phyloP scores from a whole-genome alignment of 2,329 filamentous ascomycete species.

The Cladosporium sp. region DNA sequence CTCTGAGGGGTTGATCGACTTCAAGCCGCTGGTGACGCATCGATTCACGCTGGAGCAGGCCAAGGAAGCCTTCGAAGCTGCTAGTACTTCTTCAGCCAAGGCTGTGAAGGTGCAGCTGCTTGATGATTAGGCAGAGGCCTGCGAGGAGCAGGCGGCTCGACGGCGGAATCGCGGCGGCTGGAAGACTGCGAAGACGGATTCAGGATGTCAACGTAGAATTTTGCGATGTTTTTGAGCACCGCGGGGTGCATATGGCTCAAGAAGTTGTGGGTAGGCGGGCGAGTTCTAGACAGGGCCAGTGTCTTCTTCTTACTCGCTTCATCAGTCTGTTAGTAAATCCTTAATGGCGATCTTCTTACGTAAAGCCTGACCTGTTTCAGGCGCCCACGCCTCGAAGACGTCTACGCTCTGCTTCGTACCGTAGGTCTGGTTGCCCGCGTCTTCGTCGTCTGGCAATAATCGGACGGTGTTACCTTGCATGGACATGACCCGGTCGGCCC shows the following conservation, averaged over 20 bases:
- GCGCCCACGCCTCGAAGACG: slow-evolving; percentile 29
- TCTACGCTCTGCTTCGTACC: slow-evolving; percentile 25
- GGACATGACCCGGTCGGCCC: slow-evolving; percentile 4
- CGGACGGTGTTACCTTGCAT: slow-evolving; percentile 28
- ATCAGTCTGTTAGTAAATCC: slow-evolving; percentile 22
- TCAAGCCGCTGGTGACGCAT: slow-evolving; percentile 38
- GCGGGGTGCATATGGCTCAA: background rate
- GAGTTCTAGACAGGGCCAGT: background rate
- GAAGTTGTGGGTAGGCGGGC: background rate
- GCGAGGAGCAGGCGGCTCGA: background rate
- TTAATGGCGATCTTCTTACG: slow-evolving; percentile 27
- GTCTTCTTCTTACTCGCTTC: slow-evolving; percentile 2
- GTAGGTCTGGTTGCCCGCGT: slow-evolving; percentile 19
- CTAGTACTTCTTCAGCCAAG: slow-evolving; percentile 32
- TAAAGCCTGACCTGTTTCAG: slow-evolving; percentile 25
- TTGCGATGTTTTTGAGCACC: slow-evolving; percentile 1
- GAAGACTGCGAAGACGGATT: background rate
- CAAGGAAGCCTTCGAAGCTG: slow-evolving; percentile 35
- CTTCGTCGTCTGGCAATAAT: slow-evolving; percentile 27
- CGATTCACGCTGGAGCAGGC: slow-evolving; percentile 35
- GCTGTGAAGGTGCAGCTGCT: slow-evolving; percentile 35
- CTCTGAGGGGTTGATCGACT: slow-evolving; percentile 34
- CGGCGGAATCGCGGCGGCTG: slow-evolving; percentile 7
- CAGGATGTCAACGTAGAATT: slow-evolving; percentile 9
- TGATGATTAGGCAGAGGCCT: slow-evolving; percentile 21